Conservation (phyloP, 331 rosid genomes). For the Malus hybrid region DNA sequence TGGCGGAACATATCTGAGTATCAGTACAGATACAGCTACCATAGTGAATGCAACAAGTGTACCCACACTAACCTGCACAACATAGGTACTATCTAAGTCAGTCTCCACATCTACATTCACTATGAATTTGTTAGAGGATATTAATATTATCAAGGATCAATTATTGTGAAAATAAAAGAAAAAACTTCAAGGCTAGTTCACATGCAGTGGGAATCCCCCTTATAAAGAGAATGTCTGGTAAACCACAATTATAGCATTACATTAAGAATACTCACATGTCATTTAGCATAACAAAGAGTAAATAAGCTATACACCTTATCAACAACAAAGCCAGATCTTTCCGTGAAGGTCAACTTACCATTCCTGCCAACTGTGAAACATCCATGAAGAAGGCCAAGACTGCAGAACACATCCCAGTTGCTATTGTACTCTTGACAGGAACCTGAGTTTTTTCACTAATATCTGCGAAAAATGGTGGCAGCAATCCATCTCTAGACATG, state of each 20-base stretch:
- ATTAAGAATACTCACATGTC: background rate
- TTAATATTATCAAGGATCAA: background rate
- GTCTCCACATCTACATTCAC: background rate
- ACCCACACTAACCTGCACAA: constrained; percentile 83
- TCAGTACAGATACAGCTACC: constrained; percentile 78
- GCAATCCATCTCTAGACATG: constrained; percentile 92
- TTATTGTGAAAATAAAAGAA: background rate
- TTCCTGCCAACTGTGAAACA: constrained; percentile 66
- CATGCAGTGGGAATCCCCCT: background rate
- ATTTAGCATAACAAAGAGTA: background rate
- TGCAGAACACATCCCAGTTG: constrained; percentile 65
- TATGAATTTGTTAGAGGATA: background rate
- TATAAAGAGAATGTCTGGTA: background rate
- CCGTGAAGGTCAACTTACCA: constrained; percentile 48
- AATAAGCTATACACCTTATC: background rate
- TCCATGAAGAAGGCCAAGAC: constrained; percentile 73
- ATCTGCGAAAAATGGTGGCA: constrained; percentile 67
- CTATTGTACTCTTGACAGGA: constrained; percentile 68
- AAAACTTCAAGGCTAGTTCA: background rate
- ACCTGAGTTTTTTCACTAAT: constrained; percentile 48
- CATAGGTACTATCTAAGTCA: constrained; percentile 5
- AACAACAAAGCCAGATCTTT: background rate
- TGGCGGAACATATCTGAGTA: constrained; percentile 91
- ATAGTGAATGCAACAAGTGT: constrained; percentile 83
- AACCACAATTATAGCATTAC: background rate